Percentiles rank a stretch among this genome's conserved stretches.
phyloP scores from a whole-genome alignment of 2,329 filamentous ascomycete species.

The Penicillium nordicum region DNA sequence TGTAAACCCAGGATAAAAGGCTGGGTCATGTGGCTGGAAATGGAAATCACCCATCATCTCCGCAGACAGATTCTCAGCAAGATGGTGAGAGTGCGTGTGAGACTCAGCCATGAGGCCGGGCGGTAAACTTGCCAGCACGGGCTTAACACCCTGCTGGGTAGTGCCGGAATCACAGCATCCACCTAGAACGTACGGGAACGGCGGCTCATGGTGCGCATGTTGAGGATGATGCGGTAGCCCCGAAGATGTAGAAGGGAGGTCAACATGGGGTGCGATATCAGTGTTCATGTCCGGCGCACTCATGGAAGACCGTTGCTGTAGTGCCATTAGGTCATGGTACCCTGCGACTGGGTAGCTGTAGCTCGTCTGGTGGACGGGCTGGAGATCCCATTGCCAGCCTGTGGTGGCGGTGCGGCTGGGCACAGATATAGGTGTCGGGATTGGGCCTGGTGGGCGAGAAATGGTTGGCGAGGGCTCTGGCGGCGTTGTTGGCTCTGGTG shows the following conservation, averaged over 20 bases:
- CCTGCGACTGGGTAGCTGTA: constrained; percentile 22
- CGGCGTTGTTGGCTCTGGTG: constrained; percentile 36
- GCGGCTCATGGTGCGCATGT: constrained; percentile 11
- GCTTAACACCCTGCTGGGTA: constrained; percentile 16
- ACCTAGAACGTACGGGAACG: constrained; percentile 28
- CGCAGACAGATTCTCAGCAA: constrained; percentile 18
- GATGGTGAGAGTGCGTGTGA: constrained; percentile 14
- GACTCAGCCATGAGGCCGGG: constrained; percentile 10
- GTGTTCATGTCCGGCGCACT: constrained; percentile 14
- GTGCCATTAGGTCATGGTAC: constrained; percentile 20
- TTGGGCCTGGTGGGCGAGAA: constrained; percentile 17
- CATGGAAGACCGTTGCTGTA: constrained; percentile 19
- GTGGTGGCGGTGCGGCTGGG: constrained; percentile 5
- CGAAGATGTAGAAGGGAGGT: constrained; percentile 4
- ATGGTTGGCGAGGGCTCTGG: constrained; percentile 29
- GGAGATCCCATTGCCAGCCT: constrained; percentile 31
- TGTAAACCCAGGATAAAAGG: constrained; percentile 19
- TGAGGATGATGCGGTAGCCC: constrained; percentile 4
- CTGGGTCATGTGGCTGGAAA: constrained; percentile 22
- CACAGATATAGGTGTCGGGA: constrained; percentile 8
- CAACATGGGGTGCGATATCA: constrained; percentile 17
- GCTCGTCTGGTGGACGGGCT: constrained; percentile 17
- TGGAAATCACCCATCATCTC: constrained; percentile 27
- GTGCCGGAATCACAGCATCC: constrained; percentile 10
- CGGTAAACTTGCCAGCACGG: constrained; percentile 10